Base-by-base conservation (phyloP, 495 filamentous ascomycete species). In the Sporormia fimetaria region DNA sequence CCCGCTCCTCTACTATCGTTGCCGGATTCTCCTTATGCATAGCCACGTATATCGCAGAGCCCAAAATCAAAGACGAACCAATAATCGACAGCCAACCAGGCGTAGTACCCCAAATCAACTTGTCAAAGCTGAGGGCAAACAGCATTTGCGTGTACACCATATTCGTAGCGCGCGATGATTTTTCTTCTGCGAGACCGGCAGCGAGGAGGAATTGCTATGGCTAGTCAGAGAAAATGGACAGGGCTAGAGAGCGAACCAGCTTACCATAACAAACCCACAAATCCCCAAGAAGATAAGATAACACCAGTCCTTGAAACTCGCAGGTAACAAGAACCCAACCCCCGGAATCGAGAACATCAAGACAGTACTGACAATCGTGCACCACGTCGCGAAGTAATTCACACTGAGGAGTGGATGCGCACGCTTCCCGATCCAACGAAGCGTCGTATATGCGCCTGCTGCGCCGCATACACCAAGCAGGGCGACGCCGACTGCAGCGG, bases 61-160 rank as follows among this genome's bases (percentile, higher is more conserved):
- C 79, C 20, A 94, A 57, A 44, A 96, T 94, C 46, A 94, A 54
- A 21, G 66, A 76, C 25, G 81, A 85, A 6, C 88, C 88, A 0
- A 70, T 57, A 42, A 87, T 69, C 38, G 80, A 85, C 48, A 76
- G 60, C 22, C 66, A 52, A 12, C 74, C 73, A 33, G 90, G 78
- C 10, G 67, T 74, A 17, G 70, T 74, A 1, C 81, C 80, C 67
- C 80, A 95, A 9, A 95, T 63, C 33, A 80, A 63, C 41, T 76
- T 74, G 56, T 96, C 88, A 54, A 85, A 87, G 10, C 71, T 72
- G 11, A 93, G 64, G 8, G 88, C 87, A 57, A 94, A 94, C 24
- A 96, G 57, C 82, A 96, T 88, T 58, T 92, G 81, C 30, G 77
- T 84, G 56, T 94, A 96, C 3, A 84, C 66, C 84, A 94, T 93